phyloP scores from a whole-genome alignment of 768 basidiomycete species.

The Galerina marginata region DNA sequence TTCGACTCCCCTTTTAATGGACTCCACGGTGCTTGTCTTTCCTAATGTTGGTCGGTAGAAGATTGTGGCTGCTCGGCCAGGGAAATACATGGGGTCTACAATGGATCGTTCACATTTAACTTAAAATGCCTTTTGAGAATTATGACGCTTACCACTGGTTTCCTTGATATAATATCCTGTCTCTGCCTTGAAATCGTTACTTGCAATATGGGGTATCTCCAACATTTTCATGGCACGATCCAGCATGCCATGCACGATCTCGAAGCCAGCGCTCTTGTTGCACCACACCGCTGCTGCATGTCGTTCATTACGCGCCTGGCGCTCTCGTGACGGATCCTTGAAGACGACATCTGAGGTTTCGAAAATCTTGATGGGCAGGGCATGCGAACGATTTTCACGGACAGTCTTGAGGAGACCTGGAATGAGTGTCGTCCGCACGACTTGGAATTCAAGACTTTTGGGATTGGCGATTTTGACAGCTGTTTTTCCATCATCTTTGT shows the following conservation, averaged over 20 bases:
- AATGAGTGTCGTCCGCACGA: conserved; percentile 93
- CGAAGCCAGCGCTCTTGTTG: conserved; percentile 96
- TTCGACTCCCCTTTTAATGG: conserved; percentile 51
- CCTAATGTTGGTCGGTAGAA: conserved; percentile 72
- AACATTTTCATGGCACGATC: conserved; percentile 97
- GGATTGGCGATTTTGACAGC: conserved; percentile 96
- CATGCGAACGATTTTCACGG: conserved; percentile 93
- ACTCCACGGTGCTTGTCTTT: conserved; percentile 36
- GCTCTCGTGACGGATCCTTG: conserved; percentile 79
- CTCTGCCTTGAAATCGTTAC: conserved; percentile 55
- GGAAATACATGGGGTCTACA: conserved; percentile 92
- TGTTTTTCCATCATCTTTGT: conserved; percentile 75
- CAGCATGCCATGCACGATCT: conserved; percentile 93
- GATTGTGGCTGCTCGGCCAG: conserved; percentile 91
- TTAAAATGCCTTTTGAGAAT: neutral
- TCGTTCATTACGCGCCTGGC: conserved; percentile 86
- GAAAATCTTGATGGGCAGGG: conserved; percentile 92
- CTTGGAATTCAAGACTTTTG: conserved; percentile 97
- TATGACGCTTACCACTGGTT: conserved; percentile 66
- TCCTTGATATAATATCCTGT: conserved; percentile 94
- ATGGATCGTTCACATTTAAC: neutral
- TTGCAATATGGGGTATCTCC: conserved; percentile 82
- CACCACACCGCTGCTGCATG: conserved; percentile 94
- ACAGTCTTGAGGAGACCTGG: conserved; percentile 97
- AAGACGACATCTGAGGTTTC: conserved; percentile 93